Base-by-base conservation (phyloP, 2,329 filamentous ascomycete genomes). In the Calonectria pseudoreteaudii region DNA sequence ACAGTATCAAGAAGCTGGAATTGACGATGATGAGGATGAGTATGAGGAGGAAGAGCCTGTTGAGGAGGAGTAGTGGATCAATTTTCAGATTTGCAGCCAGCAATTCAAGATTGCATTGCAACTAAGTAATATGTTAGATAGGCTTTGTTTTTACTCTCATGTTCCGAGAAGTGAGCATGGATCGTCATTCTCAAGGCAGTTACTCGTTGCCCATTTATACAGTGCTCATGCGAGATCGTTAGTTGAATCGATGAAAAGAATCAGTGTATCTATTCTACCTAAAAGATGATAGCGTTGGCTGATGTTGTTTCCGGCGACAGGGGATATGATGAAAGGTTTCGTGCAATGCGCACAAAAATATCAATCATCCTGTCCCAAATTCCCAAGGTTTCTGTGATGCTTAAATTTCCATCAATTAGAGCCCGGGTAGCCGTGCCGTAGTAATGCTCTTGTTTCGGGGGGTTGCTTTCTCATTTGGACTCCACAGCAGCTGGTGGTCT, bases 1-100 rank as follows among this genome's bases (percentile, higher is more conserved):
- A 93, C 97, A 99, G 89, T 99, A 99, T 93, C 97, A 99, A 93
- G 97, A 99, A 88, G 97, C 97, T 86, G 94, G 94, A 83, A 92
- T 98, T 87, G 97, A 96, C 76, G 96, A 98, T 88, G 96, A 98
- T 88, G 96, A 94, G 82, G 96, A 98, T 89, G 95, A 98, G 89
- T 95, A 97, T 86, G 95, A 96, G 90, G 95, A 98, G 49, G 71
- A 65, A 5, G 60, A 65, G 18, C 26, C 90, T 79, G 92, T 93
- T 80, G 94, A 94, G 86, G 94, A 94, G 85, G 87, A 88, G 82
- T 83, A 82, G 23, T 14, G 50, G 26, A 3, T 14, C 14, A 4
- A 16, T 18, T n/a, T 5, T 41, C 18, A 13, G 5, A 53, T 31
- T 56, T 18, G 16, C 23, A 23, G 9, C 7, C 23, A 10, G 10